These are phyloP conservation scores for Stropharia rugosoannulata DNA, from an alignment of 768 basidiomycete genomes.

Conservation along the genomic window DNA sequence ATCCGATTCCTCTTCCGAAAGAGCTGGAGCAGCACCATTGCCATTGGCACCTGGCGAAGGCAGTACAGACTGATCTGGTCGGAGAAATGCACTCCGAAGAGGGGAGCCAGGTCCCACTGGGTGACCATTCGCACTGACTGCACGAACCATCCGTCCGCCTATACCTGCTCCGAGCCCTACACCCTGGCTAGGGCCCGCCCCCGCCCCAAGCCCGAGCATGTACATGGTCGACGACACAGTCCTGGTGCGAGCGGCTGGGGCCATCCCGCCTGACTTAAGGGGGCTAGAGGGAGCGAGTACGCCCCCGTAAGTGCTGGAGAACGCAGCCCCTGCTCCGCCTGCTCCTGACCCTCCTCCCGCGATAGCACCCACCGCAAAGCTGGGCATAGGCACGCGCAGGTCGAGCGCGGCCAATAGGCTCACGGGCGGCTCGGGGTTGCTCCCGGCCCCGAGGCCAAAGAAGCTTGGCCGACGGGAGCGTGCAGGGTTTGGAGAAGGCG, in stretches of 20 bases:
- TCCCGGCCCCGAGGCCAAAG: constrained; percentile 13
- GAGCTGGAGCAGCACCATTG: constrained; percentile 4
- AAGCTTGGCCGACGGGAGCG: constrained; percentile 13
- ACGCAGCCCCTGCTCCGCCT: constrained; percentile 2
- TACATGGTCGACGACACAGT: constrained; percentile 62
- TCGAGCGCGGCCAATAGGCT: constrained; percentile 47
- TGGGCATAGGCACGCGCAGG: constrained; percentile 62
- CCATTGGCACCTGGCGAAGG: not conserved
- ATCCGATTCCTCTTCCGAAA: constrained; percentile 14
- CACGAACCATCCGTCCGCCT: not conserved
- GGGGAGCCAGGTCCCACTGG: not conserved
- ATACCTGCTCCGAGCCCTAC: not conserved
- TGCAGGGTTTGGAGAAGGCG: not conserved
- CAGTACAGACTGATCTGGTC: not conserved
- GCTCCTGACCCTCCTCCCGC: constrained; percentile 2
- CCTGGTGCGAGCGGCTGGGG: constrained; percentile 35
- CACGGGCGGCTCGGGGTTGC: constrained; percentile 9
- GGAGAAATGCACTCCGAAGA: not conserved
- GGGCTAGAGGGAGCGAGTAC: constrained; percentile 16
- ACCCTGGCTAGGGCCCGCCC: not conserved
- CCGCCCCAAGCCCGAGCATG: constrained; percentile 55
- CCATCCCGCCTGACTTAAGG: constrained; percentile 5
- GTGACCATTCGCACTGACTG: not conserved
- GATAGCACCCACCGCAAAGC: constrained; percentile 22
- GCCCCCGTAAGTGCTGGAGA: constrained; percentile 1